phyloP scores from a whole-genome alignment of 1,139 yeast species.

The Yamadazyma blattariae region DNA sequence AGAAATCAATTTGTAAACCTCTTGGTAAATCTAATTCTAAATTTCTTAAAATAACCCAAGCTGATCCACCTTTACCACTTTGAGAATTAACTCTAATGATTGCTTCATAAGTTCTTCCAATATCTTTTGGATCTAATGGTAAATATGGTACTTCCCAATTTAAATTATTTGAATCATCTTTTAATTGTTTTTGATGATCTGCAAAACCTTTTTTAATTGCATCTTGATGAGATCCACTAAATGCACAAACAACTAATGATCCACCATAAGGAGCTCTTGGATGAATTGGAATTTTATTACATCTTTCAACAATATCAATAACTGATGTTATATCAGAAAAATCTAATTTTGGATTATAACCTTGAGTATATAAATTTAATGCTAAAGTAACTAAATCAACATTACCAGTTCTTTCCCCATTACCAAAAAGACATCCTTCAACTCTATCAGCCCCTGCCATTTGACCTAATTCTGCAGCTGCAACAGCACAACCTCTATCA shows the following conservation, averaged over 20 bases:
- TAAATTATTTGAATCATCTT: constrained; percentile 17
- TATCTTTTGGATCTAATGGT: constrained; percentile 49
- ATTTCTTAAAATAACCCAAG: constrained; percentile 48
- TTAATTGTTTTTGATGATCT: constrained; percentile 27
- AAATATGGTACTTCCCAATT: constrained; percentile 47
- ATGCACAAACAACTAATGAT: constrained; percentile 48
- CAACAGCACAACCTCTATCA: constrained; percentile 51
- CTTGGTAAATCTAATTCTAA: constrained; percentile 49
- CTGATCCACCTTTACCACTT: constrained; percentile 52
- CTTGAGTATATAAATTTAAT: constrained; percentile 46
- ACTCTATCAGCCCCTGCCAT: constrained; percentile 52
- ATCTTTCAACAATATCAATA: constrained; percentile 43
- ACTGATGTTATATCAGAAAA: constrained; percentile 40
- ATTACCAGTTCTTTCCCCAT: constrained; percentile 51
- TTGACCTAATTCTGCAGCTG: constrained; percentile 48
- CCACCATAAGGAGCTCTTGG: constrained; percentile 52
- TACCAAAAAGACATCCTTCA: constrained; percentile 50
- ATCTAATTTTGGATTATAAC: constrained; percentile 43
- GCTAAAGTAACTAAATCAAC: constrained; percentile 50
- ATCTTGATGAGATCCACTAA: constrained; percentile 50
- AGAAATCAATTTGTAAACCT: constrained; percentile 42
- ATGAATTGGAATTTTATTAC: constrained; percentile 47
- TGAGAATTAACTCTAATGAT: constrained; percentile 50
- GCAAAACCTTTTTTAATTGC: constrained; percentile 49
- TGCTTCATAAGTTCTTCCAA: constrained; percentile 51